Conservation (phyloP, 2,329 filamentous ascomycete species). For the Bimuria novae-zelandiae region DNA sequence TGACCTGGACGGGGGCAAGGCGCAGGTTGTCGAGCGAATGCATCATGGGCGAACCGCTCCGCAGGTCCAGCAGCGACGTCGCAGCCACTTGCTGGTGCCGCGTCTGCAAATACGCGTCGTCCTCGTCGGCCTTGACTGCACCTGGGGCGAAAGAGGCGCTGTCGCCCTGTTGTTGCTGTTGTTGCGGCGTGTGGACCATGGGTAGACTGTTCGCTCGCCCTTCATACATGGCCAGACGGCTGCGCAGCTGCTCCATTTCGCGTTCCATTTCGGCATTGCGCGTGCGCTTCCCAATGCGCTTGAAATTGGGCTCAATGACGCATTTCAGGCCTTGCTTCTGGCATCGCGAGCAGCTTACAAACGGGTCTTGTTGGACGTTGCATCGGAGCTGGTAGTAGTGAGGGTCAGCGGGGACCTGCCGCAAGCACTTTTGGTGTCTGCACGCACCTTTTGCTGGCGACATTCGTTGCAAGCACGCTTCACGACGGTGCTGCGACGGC, state of each 20-base stretch:
- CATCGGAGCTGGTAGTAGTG: slow-evolving; percentile 75
- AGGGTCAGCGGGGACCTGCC: slow-evolving; percentile 22
- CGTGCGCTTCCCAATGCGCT: slow-evolving; percentile 79
- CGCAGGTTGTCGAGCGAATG: slow-evolving; percentile 60
- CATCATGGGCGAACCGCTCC: slow-evolving; percentile 57
- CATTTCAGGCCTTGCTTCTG: slow-evolving; percentile 79
- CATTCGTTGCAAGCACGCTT: slow-evolving; percentile 86
- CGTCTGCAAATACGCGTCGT: slow-evolving; percentile 42
- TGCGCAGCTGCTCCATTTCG: slow-evolving; percentile 68
- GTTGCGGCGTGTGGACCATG: slow-evolving; percentile 31
- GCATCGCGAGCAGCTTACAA: slow-evolving; percentile 76
- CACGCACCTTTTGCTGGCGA: slow-evolving; percentile 79
- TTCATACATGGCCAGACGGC: slow-evolving; percentile 63
- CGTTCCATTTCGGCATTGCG: slow-evolving; percentile 87
- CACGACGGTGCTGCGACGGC: slow-evolving; percentile 41
- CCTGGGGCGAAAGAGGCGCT: slow-evolving; percentile 27
- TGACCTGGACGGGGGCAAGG: slow-evolving; percentile 50
- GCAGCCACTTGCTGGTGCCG: slow-evolving; percentile 46
- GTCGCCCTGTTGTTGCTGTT: slow-evolving; percentile 26
- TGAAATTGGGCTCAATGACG: slow-evolving; percentile 88
- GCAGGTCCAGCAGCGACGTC: slow-evolving; percentile 48
- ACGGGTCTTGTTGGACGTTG: slow-evolving; percentile 81
- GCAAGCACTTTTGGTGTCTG: background rate
- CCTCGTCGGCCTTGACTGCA: slow-evolving; percentile 32
- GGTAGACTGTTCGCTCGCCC: slow-evolving; percentile 43